Percentiles rank a stretch among this genome's conserved stretches.
Conservation (phyloP, 2,329 filamentous ascomycete genomes). For the Neofusicoccum cordaticola region DNA sequence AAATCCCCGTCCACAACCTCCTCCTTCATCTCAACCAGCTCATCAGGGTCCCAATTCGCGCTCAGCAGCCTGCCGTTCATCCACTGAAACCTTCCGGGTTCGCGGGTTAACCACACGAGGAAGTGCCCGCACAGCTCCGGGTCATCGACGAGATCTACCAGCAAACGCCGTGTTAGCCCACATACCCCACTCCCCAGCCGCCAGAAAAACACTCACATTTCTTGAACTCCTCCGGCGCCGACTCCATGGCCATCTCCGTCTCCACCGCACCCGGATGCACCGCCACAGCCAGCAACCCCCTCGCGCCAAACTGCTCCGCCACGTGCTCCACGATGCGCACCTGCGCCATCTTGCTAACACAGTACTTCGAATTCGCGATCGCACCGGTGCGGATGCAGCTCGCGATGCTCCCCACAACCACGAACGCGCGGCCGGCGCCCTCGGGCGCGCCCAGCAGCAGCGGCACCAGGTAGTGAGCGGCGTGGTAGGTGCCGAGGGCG, state of each 20-base stretch:
- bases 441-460: slow-evolving; percentile 19
- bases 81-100: background rate
- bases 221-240: slow-evolving; percentile 23
- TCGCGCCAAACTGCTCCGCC: slow-evolving; percentile 30
- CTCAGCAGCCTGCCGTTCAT: slow-evolving; percentile 10
- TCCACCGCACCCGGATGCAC: slow-evolving; percentile 39
- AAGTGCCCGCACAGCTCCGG: slow-evolving; percentile 15
- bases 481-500: slow-evolving; percentile 37
- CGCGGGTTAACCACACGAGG: slow-evolving; percentile 5
- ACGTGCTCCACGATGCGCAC: slow-evolving; percentile 39
- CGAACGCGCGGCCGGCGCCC: slow-evolving; percentile 27
- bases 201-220: background rate
- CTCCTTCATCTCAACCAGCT: slow-evolving; percentile 23
- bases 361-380: slow-evolving; percentile 41
- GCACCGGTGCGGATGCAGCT: slow-evolving; percentile 37
- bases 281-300: slow-evolving; percentile 29
- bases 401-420: slow-evolving; percentile 25
- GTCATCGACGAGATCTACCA: slow-evolving; percentile 27
- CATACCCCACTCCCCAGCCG: too few species aligned
- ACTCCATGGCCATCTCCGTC: slow-evolving; percentile 34
- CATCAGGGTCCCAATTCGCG: slow-evolving; percentile 25
- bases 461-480: slow-evolving; percentile 36
- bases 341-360: slow-evolving; percentile 38
- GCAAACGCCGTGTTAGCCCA: slow-evolving; percentile 31
- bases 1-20: slow-evolving; percentile 25